Evolutionary conservation across 2,329 filamentous ascomycete species (phyloP), one percentile per base, ranked within the genome.

Genomic region (Aspergillus sp.): DNA sequence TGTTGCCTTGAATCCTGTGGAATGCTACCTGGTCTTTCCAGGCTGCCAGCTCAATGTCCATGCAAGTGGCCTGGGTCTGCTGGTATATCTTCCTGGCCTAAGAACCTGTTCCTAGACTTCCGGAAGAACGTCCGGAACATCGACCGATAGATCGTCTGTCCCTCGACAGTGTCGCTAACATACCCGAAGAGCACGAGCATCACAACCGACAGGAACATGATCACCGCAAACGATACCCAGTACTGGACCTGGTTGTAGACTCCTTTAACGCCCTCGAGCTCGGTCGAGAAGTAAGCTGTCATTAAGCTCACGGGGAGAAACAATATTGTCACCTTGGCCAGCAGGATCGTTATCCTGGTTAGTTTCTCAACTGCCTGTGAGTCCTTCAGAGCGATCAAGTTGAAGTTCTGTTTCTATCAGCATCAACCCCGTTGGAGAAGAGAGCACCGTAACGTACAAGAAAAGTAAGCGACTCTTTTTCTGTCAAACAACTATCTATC

Each of bases 291-390:
- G 72, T 91, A 92, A 33, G 80, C 85, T 3, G 88, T 90, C 84
- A 91, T 86, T 49, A 91, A 81, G 63, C 83, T 88, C 59, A 91
- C 87, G 0, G 89, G 89, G 55, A 91, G 79, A 75, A 92, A 92
- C 51, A 91, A 78, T 41, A 91, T 89, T 12, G 86, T 89, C 5
- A 89, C 84, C 70, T 92, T 91, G 47, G 88, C 88, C 11, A 92
- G 79, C 5, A 92, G 76, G 4, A 90, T 85, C 3, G 89, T 89
- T 61, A 88, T 86, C 57, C 88, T 80, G 0, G 88, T 91, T 19
- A 92, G 80, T 19, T 86, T 82, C 58, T 90, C 88, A 11, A 90
- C 89, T 4, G 86, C 84, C 62, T 86, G 83, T 0, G 88, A 89
- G 71, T 91, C 88, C 69, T 89, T 90, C 67, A 91, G 85, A 17